These are phyloP conservation scores for Dictyostelium citrinum DNA, from an alignment of 78 protist genomes.

Conservation along the genomic window DNA sequence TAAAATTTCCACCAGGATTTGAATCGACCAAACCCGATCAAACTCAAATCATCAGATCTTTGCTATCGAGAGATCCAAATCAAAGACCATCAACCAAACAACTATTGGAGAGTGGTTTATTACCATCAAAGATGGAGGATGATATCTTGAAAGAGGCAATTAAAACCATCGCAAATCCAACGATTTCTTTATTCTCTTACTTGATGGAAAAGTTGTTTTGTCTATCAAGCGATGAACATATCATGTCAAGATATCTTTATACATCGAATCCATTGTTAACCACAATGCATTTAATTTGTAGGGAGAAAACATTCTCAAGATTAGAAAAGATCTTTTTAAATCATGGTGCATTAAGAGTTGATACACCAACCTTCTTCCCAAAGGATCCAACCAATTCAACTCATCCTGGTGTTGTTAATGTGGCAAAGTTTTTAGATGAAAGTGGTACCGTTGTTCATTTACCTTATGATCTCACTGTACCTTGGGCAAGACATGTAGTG, in stretches of 20 bases:
- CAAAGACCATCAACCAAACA: slow-evolving; percentile 76
- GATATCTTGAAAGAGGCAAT: slow-evolving; percentile 78
- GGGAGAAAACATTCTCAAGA: slow-evolving; percentile 9
- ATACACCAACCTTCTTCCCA: slow-evolving; percentile 77
- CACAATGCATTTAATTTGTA: background rate
- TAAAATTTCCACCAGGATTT: slow-evolving; percentile 80
- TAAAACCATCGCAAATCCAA: slow-evolving; percentile 57
- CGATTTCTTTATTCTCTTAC: slow-evolving; percentile 28
- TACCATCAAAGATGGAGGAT: slow-evolving; percentile 81
- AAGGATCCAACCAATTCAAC: background rate
- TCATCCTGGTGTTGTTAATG: background rate
- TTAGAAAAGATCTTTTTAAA: slow-evolving; percentile 13
- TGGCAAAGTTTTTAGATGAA: slow-evolving; percentile 64
- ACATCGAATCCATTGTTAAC: slow-evolving; percentile 13
- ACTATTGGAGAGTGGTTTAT: slow-evolving; percentile 28
- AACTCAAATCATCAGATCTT: slow-evolving; percentile 50
- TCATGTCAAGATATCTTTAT: slow-evolving; percentile 18
- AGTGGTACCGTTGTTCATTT: slow-evolving; percentile 72
- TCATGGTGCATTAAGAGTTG: slow-evolving; percentile 69
- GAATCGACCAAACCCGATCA: slow-evolving; percentile 71
- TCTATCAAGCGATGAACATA: slow-evolving; percentile 35
- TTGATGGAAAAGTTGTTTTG: slow-evolving; percentile 68
- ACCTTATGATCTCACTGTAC: slow-evolving; percentile 74
- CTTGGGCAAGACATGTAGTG: slow-evolving; percentile 79
- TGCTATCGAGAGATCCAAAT: slow-evolving; percentile 37